These are phyloP conservation scores for Lumnitzera racemosa DNA, from an alignment of 345 rosid species.

Conservation along the genomic window DNA sequence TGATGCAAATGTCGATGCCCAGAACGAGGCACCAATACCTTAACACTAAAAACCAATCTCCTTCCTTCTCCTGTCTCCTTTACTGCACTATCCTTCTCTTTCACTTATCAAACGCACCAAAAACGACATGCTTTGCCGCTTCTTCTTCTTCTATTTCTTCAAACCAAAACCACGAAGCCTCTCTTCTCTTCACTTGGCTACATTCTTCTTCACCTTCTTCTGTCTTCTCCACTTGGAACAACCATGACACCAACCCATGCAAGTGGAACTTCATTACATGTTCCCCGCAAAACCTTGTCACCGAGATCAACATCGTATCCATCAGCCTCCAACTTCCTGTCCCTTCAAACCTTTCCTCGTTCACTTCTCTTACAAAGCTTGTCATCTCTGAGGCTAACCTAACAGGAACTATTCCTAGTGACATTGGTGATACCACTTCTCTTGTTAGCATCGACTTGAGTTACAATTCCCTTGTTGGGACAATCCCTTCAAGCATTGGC, in stretches of 20 bases:
- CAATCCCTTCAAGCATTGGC: slow-evolving; percentile 55
- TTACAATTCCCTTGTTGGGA: slow-evolving; percentile 56
- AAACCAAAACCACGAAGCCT: slow-evolving; percentile 4
- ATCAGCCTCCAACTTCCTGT: slow-evolving; percentile 48
- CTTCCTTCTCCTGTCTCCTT: not conserved
- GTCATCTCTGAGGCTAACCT: slow-evolving; percentile 63
- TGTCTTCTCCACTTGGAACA: slow-evolving; percentile 56
- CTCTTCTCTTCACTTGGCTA: slow-evolving; percentile 12
- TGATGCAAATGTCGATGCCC: slow-evolving; percentile 13
- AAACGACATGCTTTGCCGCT: no score
- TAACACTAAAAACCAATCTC: not conserved
- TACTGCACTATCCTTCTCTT: slow-evolving; percentile 6
- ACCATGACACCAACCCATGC: slow-evolving; percentile 55
- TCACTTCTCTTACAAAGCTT: slow-evolving; percentile 43
- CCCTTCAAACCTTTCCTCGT: slow-evolving; percentile 45
- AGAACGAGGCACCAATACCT: slow-evolving; percentile 4
- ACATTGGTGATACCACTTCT: slow-evolving; percentile 35
- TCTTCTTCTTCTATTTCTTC: not conserved
- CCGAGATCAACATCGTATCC: slow-evolving; percentile 54
- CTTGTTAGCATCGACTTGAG: slow-evolving; percentile 51
- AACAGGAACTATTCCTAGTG: slow-evolving; percentile 57
- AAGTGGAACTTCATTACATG: slow-evolving; percentile 77
- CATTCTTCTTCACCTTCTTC: slow-evolving; percentile 21
- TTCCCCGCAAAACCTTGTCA: slow-evolving; percentile 55
- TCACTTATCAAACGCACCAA: not conserved